Conservation (phyloP, 352 stramenopile species). For the Elongisporangium undulatum region DNA sequence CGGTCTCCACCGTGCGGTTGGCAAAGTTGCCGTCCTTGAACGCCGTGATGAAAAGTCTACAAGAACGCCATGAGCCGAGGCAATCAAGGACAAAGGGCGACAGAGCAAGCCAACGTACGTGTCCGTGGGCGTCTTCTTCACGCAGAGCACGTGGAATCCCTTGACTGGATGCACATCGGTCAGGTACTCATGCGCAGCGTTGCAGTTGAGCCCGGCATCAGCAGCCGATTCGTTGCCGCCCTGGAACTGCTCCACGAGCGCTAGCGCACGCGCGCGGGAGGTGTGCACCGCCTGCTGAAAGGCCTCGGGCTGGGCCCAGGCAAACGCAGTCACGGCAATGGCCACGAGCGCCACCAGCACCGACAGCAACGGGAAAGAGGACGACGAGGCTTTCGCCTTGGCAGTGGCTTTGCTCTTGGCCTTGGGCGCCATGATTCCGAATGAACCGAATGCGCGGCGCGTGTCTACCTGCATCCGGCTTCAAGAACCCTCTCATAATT, state of each 20-base stretch:
- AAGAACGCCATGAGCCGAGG: conserved; percentile 1
- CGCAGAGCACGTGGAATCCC: conserved; percentile 69
- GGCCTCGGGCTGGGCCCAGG: conserved; percentile 2
- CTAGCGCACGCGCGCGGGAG: conserved; percentile 11
- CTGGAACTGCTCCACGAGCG: conserved; percentile 8
- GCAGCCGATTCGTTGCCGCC: conserved; percentile 6
- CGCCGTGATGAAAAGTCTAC: conserved; percentile 37
- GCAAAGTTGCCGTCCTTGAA: conserved; percentile 57
- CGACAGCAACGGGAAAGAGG: conserved; percentile 6
- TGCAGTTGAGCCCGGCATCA: conserved; percentile 25
- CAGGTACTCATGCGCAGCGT: conserved; percentile 30
- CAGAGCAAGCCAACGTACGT: conserved; percentile 20
- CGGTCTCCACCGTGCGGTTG: conserved; percentile 20
- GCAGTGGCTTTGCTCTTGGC: background rate
- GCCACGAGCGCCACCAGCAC: conserved; percentile 13
- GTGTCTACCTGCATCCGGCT: background rate
- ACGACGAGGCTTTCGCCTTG: background rate
- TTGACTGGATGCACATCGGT: conserved; percentile 56
- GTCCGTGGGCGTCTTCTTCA: conserved; percentile 33
- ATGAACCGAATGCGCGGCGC: background rate
- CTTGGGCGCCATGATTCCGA: background rate
- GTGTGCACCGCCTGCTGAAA: conserved; percentile 8
- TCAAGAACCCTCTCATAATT: background rate
- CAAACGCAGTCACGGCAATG: conserved; percentile 9
- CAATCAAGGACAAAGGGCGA: background rate